phyloP scores from a whole-genome alignment of 1,284 basidiomycete species.

The Mixia osmundae region DNA sequence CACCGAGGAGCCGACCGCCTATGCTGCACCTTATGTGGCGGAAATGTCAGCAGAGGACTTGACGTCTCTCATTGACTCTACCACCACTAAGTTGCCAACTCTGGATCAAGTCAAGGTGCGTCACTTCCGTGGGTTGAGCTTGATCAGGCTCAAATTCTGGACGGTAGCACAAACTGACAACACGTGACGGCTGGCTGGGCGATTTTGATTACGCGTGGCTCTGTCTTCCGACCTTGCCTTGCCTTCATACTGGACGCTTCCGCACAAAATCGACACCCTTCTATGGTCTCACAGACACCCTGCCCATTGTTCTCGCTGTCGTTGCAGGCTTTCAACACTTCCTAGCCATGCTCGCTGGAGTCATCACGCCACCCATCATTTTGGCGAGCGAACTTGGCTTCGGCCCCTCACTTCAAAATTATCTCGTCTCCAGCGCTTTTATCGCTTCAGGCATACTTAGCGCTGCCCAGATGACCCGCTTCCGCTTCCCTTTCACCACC shows the following conservation, averaged over 20 bases:
- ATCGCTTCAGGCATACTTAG: slow-evolving; percentile 41
- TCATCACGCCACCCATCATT: slow-evolving; percentile 47
- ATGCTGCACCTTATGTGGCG: too few species aligned
- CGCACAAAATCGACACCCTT: slow-evolving; percentile 30
- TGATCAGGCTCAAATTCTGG: too few species aligned
- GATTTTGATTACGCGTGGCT: slow-evolving; percentile 22
- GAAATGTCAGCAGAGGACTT: too few species aligned
- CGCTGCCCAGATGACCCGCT: slow-evolving; percentile 23
- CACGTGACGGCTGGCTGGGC: slow-evolving; percentile 41
- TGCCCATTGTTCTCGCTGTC: slow-evolving; percentile 44
- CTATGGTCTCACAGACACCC: slow-evolving; percentile 41
- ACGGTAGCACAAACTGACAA: slow-evolving; percentile 17
- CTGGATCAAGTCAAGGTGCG: too few species aligned
- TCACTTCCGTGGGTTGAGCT: too few species aligned
- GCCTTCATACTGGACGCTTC: not conserved
- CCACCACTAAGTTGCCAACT: too few species aligned
- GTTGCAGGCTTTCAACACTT: slow-evolving; percentile 37
- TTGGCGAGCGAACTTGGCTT: slow-evolving; percentile 31
- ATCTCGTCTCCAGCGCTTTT: slow-evolving; percentile 56
- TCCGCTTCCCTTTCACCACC: slow-evolving; percentile 19
- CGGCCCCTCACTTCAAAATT: slow-evolving; percentile 31
- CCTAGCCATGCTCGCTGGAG: slow-evolving; percentile 29
- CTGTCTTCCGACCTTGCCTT: slow-evolving; percentile 11
- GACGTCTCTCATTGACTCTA: too few species aligned
- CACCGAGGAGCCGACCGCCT: too few species aligned